Evolutionary conservation across 192 early-diverging fungal genomes (phyloP).

Genomic region (Chytriomyces sp.): DNA sequence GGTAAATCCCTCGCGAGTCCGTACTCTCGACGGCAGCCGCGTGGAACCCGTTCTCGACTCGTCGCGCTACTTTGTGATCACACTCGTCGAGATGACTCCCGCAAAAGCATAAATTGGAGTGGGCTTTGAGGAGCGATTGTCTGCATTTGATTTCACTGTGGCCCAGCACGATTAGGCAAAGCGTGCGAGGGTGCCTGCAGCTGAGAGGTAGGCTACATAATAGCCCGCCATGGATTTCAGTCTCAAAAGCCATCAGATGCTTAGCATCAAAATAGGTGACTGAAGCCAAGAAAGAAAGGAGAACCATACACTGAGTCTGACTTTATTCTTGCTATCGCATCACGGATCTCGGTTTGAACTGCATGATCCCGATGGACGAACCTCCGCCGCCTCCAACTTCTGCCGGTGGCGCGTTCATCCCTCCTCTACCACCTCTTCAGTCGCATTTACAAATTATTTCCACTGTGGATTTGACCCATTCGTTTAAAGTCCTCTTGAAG

Average conservation of each 20-base stretch:
- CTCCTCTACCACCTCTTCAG: neutral
- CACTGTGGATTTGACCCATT: neutral
- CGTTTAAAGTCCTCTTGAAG: neutral
- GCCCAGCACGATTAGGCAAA: conserved; percentile 80
- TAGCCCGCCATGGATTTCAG: conserved; percentile 73
- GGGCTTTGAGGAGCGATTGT: conserved; percentile 78
- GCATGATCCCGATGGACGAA: neutral
- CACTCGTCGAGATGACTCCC: conserved; percentile 64
- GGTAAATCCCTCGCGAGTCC: no score
- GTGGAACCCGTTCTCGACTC: conserved; percentile 84
- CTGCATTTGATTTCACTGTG: conserved; percentile 91
- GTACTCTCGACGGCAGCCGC: conserved; percentile 66
- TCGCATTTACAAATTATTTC: neutral
- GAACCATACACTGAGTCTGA: conserved; percentile 3
- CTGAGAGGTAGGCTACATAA: neutral
- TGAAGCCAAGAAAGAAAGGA: conserved; percentile 35
- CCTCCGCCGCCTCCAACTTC: conserved; percentile 19
- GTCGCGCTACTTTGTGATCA: conserved; percentile 84
- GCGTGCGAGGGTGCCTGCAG: conserved; percentile 38
- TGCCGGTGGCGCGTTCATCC: neutral
- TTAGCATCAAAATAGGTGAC: conserved; percentile 72
- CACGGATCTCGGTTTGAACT: neutral
- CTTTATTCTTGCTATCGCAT: neutral
- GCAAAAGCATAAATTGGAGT: conserved; percentile 84
- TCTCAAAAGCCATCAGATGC: conserved; percentile 77